phyloP scores from a whole-genome alignment of 2,329 filamentous ascomycete genomes.

The Beauveria bassiana region DNA sequence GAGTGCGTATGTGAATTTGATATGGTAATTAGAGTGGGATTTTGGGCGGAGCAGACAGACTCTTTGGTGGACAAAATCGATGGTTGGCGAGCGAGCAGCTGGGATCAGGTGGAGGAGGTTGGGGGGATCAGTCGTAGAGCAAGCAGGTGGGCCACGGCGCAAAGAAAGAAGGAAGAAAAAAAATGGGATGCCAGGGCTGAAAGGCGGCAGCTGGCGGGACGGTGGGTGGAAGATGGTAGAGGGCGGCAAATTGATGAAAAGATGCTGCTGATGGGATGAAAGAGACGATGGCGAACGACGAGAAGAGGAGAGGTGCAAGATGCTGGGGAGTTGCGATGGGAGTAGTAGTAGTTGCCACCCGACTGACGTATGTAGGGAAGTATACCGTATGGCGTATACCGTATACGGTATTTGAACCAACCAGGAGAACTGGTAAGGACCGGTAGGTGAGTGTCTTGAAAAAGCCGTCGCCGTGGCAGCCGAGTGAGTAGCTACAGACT shows the following conservation, averaged over 20 bases:
- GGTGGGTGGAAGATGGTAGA: neutral
- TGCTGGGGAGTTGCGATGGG: conserved; percentile 8
- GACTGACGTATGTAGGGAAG: conserved; percentile 3
- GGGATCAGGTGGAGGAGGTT: conserved; percentile 11
- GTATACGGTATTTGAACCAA: too few species aligned
- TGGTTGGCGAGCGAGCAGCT: conserved; percentile 3
- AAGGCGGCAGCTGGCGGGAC: neutral
- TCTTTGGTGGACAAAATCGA: conserved; percentile 1
- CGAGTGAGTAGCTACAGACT: neutral
- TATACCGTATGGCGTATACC: too few species aligned
- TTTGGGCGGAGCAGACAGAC: conserved; percentile 3
- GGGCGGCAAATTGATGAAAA: conserved; percentile 7
- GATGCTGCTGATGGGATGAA: conserved; percentile 6
- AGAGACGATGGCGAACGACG: neutral
- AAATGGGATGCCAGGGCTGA: conserved; percentile 4
- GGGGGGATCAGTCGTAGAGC: neutral
- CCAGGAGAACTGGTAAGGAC: too few species aligned
- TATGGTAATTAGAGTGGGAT: neutral
- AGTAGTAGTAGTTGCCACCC: conserved; percentile 11
- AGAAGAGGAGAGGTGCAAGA: neutral
- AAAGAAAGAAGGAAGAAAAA: neutral
- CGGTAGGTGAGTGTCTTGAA: too few species aligned
- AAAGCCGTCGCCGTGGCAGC: neutral
- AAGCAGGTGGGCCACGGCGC: conserved; percentile 5
- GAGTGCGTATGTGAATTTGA: neutral